Base-by-base conservation (phyloP, 2,329 filamentous ascomycete genomes). In the Calonectria henricotiae region DNA sequence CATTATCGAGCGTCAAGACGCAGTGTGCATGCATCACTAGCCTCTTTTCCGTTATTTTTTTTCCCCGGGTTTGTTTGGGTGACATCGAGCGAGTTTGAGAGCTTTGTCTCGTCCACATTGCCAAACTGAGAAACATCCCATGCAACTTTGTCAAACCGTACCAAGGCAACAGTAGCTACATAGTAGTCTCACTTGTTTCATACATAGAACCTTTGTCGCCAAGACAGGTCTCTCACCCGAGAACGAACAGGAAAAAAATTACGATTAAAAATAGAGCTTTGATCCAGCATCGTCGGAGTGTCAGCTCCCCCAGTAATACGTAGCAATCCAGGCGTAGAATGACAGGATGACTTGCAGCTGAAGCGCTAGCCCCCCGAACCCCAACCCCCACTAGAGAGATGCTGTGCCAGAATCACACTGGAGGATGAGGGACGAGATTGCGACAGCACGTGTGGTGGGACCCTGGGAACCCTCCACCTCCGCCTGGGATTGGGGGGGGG, bases 371-470 rank as follows among this genome's bases (percentile, higher is more conserved):
- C 55, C 23, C 37, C 58, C 32, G 49, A 37, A 32, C 44, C 11
- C 20, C 32, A 30, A 4, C 27, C 17, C 25, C 47, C 47, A 27
- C 47, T n/a, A 37, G 27, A 37, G 51, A 39, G 51, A 37, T 15
- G 20, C n/a, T 51, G 64, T 67, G 47, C 47, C 64, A 41, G 41
- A 67, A 67, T 58, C 25, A 17, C 32, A 32, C 9, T n/a, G 37
- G 37, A 12, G 41, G 44, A 49, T 66, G 49, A 32, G 20, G 37
- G 32, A 32, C 46, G 25, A 49, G 63, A 20, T 47, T 47, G 41
- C 54, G 30, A 47, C 49, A 46, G 63, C 43, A 60, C 63, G 51
- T 60, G 32, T 41, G 41, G 25, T 65, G 32, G 15, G 25, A 9
- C 54, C 51, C 39, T 35, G 20, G 55, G 25, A 15, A 32, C 30